A percentile compares a stretch with the other conserved stretches of the same genome.
Evolutionary conservation across 495 filamentous ascomycete genomes (phyloP).

Genomic region (Barbatosphaeria neglecta): DNA sequence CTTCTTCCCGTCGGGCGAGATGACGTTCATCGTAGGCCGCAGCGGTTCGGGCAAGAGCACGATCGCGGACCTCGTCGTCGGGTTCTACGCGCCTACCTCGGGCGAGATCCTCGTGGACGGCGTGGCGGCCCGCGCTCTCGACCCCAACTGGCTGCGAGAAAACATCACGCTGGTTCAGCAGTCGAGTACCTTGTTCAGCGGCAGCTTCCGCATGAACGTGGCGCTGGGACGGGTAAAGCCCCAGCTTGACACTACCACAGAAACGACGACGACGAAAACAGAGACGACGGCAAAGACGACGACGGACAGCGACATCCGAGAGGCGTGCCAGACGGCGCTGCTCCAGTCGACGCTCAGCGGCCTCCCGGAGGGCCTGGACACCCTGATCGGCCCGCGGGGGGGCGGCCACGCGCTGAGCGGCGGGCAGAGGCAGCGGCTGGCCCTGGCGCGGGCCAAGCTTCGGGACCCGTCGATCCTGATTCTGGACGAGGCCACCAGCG

Average conservation of each 20-base stretch:
- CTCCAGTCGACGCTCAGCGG: constrained; percentile 59
- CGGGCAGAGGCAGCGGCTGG: constrained; percentile 69
- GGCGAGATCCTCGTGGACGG: constrained; percentile 66
- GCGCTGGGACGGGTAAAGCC: constrained; percentile 53
- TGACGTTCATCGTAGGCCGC: constrained; percentile 72
- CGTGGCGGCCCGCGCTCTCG: constrained; percentile 45
- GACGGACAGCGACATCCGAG: constrained; percentile 41
- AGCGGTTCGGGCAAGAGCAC: constrained; percentile 95
- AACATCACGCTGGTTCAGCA: constrained; percentile 82
- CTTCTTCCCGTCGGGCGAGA: constrained; percentile 58
- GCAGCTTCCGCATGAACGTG: constrained; percentile 69
- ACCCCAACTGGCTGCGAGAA: constrained; percentile 61
- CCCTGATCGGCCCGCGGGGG: constrained; percentile 55
- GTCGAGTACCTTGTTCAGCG: constrained; percentile 71
- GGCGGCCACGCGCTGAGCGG: constrained; percentile 62
- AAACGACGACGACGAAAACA: too few species aligned
- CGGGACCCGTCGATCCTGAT: constrained; percentile 75
- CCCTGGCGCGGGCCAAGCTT: constrained; percentile 62
- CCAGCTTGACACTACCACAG: too few species aligned
- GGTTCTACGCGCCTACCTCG: constrained; percentile 55
- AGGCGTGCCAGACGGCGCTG: constrained; percentile 52
- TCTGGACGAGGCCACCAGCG: constrained; percentile 80
- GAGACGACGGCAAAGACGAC: too few species aligned
- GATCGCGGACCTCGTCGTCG: constrained; percentile 63
- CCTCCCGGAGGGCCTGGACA: constrained; percentile 65